A percentile compares a stretch with the other conserved stretches of the same genome.
phyloP scores from a whole-genome alignment of 208 protist genomes.

The Entamoeba invadens region DNA sequence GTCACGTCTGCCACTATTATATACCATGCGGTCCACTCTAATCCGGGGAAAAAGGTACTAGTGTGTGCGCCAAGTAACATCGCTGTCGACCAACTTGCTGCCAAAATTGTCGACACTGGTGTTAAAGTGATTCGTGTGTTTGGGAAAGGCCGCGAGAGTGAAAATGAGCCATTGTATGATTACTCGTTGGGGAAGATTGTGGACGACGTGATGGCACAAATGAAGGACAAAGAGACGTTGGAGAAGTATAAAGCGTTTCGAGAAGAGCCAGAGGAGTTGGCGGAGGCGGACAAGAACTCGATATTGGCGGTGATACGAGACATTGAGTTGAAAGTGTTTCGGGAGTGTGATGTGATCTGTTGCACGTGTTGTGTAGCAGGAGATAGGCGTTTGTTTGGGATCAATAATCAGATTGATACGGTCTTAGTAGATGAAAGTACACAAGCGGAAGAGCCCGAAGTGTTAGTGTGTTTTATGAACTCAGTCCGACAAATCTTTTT shows the following conservation, averaged over 20 bases:
- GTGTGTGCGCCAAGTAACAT: constrained; percentile 81
- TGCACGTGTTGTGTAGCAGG: constrained; percentile 73
- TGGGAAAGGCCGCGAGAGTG: constrained; percentile 67
- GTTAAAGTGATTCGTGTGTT: constrained; percentile 70
- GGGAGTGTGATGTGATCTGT: constrained; percentile 73
- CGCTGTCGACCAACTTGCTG: constrained; percentile 79
- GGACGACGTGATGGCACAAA: not conserved
- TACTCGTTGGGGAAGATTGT: not conserved
- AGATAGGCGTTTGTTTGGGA: constrained; percentile 55
- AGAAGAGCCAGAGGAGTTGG: not conserved
- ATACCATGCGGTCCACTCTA: constrained; percentile 58
- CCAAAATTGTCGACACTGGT: constrained; percentile 70
- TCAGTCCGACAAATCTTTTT: constrained; percentile 67
- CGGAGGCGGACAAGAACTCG: not conserved
- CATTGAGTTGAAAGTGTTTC: constrained; percentile 1
- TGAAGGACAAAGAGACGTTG: constrained; percentile 8
- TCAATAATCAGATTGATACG: constrained; percentile 55
- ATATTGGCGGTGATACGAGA: not conserved
- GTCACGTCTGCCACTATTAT: constrained; percentile 75
- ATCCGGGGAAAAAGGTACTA: constrained; percentile 38
- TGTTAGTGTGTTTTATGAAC: constrained; percentile 72
- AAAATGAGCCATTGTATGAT: constrained; percentile 65
- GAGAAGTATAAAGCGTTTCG: not conserved
- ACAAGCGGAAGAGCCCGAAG: constrained; percentile 77
- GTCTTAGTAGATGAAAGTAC: constrained; percentile 87